Base-by-base conservation (phyloP, 441 rosid genomes). In the Dalechampia spathulata region DNA sequence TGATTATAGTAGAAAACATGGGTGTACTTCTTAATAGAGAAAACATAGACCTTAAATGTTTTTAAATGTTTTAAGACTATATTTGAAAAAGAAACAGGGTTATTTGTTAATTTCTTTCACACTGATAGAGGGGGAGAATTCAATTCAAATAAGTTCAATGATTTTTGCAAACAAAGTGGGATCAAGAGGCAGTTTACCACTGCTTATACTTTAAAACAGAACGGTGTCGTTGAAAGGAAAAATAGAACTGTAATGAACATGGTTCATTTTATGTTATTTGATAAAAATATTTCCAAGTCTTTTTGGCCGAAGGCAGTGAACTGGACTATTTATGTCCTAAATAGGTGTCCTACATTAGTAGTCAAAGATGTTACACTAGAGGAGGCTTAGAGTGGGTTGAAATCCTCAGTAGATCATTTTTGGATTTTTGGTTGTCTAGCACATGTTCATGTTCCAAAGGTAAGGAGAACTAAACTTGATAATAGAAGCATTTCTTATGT, bases 401-500 rank as follows among this genome's bases (percentile, higher is more conserved):
- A 44, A 12, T 8, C 34, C 4, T 30, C 34, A 8, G 34, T 30
- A 30, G 34, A 30, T 3, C 34, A 30, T 30, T 30, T 44, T 44
- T 3, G 49, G 10, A 26, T 44, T 10, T 44, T 44, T 12, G 26
- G 49, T 21, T 44, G 26, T 17, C 1, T 44, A 44, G 15, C 26
- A 28, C 38, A 49, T 16, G 53, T 9, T 0, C 53, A 28, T 49
- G 53, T 49, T 28, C 39, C 53, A 28, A 7, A n/a, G 16, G 53
- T 2, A 28, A 2, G 38, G 53, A 49, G 53, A 15, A 28, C 22
- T 0, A 49, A 49, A 28, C 38, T 49, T 49, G 53, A 49, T 16
- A 27, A 16, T 16, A 27, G 16, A 49, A 49, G 39, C 15, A 49
- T 49, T 49, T 16, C 53, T 49, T 49, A 15, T 49, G 53, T 27